These are phyloP conservation scores for Saccharum hybrid DNA, from an alignment of 202 grass and related monocot genomes.

Conservation along the genomic window DNA sequence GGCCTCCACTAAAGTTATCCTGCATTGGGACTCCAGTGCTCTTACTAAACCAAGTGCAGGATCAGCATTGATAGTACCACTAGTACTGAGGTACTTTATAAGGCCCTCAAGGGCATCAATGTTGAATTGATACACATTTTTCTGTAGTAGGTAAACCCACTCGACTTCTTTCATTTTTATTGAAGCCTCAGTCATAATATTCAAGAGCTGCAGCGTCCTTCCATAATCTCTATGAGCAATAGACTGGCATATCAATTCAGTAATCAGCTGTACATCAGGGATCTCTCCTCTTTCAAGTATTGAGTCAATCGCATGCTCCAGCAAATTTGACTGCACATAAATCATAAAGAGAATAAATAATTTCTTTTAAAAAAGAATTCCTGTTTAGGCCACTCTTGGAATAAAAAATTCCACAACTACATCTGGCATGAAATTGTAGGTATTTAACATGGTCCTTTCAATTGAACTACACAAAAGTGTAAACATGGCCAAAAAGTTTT, in stretches of 20 bases:
- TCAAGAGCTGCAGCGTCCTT: conserved; percentile 62
- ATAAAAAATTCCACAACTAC: background rate
- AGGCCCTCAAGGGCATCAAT: conserved; percentile 47
- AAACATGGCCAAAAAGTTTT: conserved; percentile 8
- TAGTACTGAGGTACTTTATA: conserved; percentile 49
- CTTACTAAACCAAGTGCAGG: conserved; percentile 62
- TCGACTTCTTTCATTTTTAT: conserved; percentile 60
- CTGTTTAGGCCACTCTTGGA: conserved; percentile 11
- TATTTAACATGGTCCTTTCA: conserved; percentile 13
- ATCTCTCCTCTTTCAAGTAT: conserved; percentile 74
- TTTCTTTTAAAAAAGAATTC: conserved; percentile 19
- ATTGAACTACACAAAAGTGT: conserved; percentile 19
- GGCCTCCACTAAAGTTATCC: conserved; percentile 33
- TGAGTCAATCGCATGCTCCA: conserved; percentile 90
- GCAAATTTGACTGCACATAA: conserved; percentile 64
- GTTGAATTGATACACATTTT: conserved; percentile 54
- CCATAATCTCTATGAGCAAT: conserved; percentile 57
- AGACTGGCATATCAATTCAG: conserved; percentile 73
- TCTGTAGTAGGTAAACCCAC: conserved; percentile 65
- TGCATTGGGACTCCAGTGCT: conserved; percentile 53
- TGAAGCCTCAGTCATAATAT: conserved; percentile 70
- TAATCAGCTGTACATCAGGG: conserved; percentile 64
- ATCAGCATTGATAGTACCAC: conserved; percentile 55
- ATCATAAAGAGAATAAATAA: conserved; percentile 38
- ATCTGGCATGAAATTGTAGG: conserved; percentile 5